Evolutionary conservation across 2,329 filamentous ascomycete species (phyloP), one percentile per base, ranked within the genome.

Genomic region (Pseudogymnoascus sp.): DNA sequence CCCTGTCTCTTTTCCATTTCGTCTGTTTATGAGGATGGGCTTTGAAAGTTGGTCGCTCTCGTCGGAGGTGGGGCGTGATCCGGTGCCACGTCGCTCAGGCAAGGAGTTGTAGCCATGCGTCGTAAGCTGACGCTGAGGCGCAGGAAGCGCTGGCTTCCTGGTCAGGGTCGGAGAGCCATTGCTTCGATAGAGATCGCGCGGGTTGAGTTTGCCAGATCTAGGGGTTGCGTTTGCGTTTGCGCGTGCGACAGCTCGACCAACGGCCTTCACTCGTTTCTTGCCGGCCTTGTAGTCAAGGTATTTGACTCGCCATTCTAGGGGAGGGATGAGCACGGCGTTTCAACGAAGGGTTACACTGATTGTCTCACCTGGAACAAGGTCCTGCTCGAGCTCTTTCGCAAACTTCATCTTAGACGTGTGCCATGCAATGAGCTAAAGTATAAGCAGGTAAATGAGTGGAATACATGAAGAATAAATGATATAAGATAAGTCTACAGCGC

Each of bases 221-320:
- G 86, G 83, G 0, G 84, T 83, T 65, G 79, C 75, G 66, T 83
- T 79, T 74, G 84, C 76, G 66, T 83, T 79, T 74, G 85, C 76
- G 79, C 85, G 77, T 79, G 84, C 81, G 67, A 95, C 83, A 65
- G 92, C 91, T 67, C 89, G 85, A 23, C 83, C 78, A 62, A 97
- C 87, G 64, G 86, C 87, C 77, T 97, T 98, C 76, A 98, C 83
- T 74, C 92, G 89, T 79, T 97, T 97, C 79, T 98, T 98, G 66
- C 92, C 93, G 64, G 87, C 87, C 82, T 96, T 96, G 81, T 98
- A 98, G 77, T 97, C 86, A 70, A 98, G 83, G 76, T 97, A 98
- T 77, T 96, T 96, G 75, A 88, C 84, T 72, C 90, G 86, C 93
- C 93, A 98, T 84, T 98, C 85, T 88, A 69, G 28, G 13, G 7